Conservation (phyloP, 768 basidiomycete species). For the Galerina marginata region DNA sequence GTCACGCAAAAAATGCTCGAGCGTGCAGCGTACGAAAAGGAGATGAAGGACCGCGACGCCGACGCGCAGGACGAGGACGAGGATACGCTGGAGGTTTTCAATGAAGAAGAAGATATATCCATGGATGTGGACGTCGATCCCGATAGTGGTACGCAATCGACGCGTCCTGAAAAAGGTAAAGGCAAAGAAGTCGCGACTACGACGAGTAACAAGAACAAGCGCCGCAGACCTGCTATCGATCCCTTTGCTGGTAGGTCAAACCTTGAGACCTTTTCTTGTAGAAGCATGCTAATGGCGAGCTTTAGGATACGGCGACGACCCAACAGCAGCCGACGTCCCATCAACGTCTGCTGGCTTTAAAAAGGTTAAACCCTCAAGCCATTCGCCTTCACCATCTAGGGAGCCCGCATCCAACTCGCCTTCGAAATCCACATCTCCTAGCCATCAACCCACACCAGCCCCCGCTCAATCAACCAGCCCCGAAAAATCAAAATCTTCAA, state of each 20-base stretch:
- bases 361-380: constrained; percentile 15
- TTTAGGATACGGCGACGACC: constrained; percentile 43
- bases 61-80: constrained; percentile 44
- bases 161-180: constrained; percentile 22
- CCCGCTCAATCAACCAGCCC: constrained; percentile 1
- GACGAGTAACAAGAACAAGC: constrained; percentile 36
- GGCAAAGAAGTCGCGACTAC: constrained; percentile 16
- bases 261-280: not conserved
- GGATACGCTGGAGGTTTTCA: constrained; percentile 43
- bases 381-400: not conserved
- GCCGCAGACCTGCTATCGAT: constrained; percentile 60
- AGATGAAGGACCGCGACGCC: constrained; percentile 56
- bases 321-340: not conserved
- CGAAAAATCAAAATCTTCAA: constrained; percentile 11
- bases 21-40: constrained; percentile 65
- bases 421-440: not conserved
- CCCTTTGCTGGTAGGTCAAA: constrained; percentile 63
- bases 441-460: constrained; percentile 2
- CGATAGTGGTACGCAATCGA: not conserved
- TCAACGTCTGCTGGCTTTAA: constrained; percentile 10
- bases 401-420: not conserved
- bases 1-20: constrained; percentile 78
- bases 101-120: constrained; percentile 31
- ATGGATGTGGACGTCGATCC: constrained; percentile 12
- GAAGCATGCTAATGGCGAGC: not conserved